Evolutionary conservation across 257 asterid species (phyloP).

Genomic region (Datura wrightii): DNA sequence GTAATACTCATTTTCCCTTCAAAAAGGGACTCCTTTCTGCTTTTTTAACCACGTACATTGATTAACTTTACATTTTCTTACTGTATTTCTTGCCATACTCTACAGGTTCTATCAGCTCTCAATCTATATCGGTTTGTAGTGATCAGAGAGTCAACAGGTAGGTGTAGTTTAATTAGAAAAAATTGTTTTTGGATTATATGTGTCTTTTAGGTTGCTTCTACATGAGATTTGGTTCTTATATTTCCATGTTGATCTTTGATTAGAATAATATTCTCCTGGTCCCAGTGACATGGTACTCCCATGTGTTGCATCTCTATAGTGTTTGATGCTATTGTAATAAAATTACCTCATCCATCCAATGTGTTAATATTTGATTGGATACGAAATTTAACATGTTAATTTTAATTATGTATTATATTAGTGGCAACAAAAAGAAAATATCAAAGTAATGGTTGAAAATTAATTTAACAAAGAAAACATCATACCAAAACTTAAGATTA

Average conservation of each 20-base stretch:
- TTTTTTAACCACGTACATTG: background rate
- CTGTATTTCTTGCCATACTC: constrained; percentile 17
- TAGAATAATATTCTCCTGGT: constrained; percentile 13
- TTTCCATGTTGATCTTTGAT: background rate
- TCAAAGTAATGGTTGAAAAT: background rate
- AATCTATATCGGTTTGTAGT: constrained; percentile 79
- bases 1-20: background rate
- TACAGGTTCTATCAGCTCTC: constrained; percentile 90
- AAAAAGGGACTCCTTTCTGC: background rate
- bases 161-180: constrained; percentile 15
- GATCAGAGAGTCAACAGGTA: constrained; percentile 80
- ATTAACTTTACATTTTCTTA: background rate
- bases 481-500: background rate
- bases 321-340: constrained; percentile 4
- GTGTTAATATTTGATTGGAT: background rate
- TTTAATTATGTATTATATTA: background rate
- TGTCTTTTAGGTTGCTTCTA: constrained; percentile 26
- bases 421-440: background rate
- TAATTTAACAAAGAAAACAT: constrained; percentile 6
- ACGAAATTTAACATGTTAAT: background rate
- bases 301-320: background rate
- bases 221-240: background rate
- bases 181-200: background rate
- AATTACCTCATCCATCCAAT: background rate
- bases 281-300: constrained; percentile 16